Evolutionary conservation across 2,329 filamentous ascomycete genomes (phyloP), one percentile per base, ranked within the genome.

Genomic region (Lecanosticta acicola): DNA sequence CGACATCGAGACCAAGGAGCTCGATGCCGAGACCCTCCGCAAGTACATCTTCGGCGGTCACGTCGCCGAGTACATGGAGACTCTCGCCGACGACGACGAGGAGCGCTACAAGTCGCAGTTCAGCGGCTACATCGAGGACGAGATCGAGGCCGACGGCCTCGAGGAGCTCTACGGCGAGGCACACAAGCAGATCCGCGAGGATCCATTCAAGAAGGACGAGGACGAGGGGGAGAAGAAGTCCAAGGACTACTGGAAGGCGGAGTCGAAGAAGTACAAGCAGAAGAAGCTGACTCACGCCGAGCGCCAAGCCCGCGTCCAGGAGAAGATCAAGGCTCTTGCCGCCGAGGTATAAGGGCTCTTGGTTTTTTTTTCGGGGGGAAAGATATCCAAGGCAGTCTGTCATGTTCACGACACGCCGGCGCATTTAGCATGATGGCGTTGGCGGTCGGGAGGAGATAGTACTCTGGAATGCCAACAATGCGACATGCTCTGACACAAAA

Each of bases 31-130:
- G 74, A 85, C 82, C 61, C 87, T 98, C 70, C 89, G 91, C 81
- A 94, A 90, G 80, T 98, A 98, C 85, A 98, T 98, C 81, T 91
- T 87, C 74, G 93, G 81, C 69, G 91, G 93, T 54, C 93, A 98
- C 83, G 87, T 98, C 59, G 90, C 91, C 63, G 93, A 98, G 83
- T 98, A 98, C 84, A 98, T 98, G 93, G 93, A 98, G 85, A 93
- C 85, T 50, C 87, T 98, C 59, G 93, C 93, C 75, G 93, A 98
- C 67, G 93, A 98, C 71, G 93, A 98, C 70, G 93, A 98, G 86
- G 93, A 98, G 83, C 90, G 93, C 71, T 98, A 88, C 87, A 91
- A 91, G 81, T 83, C 81, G 65, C 93, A 98, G 80, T 98, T 98
- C 85, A 79, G 83, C 73, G 85, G 93, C 76, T 98, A 98, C 82